Percentiles rank a stretch among this genome's conserved stretches.
phyloP scores from a whole-genome alignment of 2,329 filamentous ascomycete species.

The Pseudocercospora macadamiae region DNA sequence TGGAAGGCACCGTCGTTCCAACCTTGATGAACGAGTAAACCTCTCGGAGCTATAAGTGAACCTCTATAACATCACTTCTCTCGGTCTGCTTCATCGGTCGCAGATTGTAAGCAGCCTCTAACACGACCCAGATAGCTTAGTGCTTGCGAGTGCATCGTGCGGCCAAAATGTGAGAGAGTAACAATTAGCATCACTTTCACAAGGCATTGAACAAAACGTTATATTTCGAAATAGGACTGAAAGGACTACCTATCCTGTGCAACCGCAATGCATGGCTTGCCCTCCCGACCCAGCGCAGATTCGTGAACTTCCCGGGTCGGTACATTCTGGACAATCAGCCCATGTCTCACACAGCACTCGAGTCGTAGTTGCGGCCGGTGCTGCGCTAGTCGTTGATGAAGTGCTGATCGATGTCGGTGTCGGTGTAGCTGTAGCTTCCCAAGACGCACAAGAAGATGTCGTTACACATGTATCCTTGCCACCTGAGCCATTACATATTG shows the following conservation, averaged over 20 bases:
- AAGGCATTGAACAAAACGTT: too few relatives aligned
- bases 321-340: background rate
- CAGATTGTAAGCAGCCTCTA: too few relatives aligned
- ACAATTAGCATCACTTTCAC: too few relatives aligned
- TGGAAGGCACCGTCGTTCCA: too few relatives aligned
- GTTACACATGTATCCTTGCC: background rate
- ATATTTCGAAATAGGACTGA: background rate
- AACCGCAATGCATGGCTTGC: background rate
- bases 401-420: background rate
- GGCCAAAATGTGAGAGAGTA: too few relatives aligned
- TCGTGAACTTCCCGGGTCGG: background rate
- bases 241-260: constrained; percentile 1
- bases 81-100: too few relatives aligned
- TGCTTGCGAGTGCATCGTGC: too few relatives aligned
- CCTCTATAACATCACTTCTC: too few relatives aligned
- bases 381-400: background rate
- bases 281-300: background rate
- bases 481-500: background rate
- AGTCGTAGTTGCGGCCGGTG: background rate
- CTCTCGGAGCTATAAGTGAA: too few relatives aligned
- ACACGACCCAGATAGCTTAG: too few relatives aligned
- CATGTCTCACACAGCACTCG: background rate
- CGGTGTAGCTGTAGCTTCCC: background rate
- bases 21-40: too few relatives aligned
- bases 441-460: background rate